Evolutionary conservation across 805 yeast species (phyloP).

Genomic region (Pichia cephalocereana): DNA sequence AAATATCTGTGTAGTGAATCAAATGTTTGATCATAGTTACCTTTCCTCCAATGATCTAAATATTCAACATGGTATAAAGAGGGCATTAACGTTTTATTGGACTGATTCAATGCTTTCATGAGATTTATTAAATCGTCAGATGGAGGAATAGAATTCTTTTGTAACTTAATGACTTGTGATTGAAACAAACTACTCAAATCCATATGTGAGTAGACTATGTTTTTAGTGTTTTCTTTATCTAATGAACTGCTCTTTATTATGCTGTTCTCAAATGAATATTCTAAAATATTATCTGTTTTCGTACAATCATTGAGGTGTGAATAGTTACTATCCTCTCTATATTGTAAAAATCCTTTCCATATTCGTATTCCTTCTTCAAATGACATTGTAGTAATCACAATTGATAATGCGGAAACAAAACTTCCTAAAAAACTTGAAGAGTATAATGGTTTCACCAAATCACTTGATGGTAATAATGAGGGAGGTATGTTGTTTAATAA

Average conservation of each 20-base stretch:
- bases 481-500: background rate
- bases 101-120: constrained; percentile 37
- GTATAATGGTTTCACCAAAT: constrained; percentile 12
- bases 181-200: constrained; percentile 43
- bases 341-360: constrained; percentile 33
- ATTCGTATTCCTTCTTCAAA: constrained; percentile 37
- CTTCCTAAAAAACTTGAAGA: constrained; percentile 36
- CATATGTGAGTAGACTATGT: constrained; percentile 30
- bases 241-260: background rate
- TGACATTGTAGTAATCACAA: constrained; percentile 34
- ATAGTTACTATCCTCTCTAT: constrained; percentile 23
- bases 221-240: background rate
- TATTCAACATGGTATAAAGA: constrained; percentile 49
- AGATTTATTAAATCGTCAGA: constrained; percentile 35
- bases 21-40: constrained; percentile 55
- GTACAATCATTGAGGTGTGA: background rate
- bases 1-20: constrained; percentile 52
- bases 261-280: background rate
- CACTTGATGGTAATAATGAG: constrained; percentile 15
- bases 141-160: constrained; percentile 41
- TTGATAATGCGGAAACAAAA: constrained; percentile 32
- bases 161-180: constrained; percentile 44
- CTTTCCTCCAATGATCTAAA: constrained; percentile 45
- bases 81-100: constrained; percentile 35
- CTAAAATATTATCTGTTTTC: background rate